These are phyloP conservation scores for Arthroderma sp. DNA, from an alignment of 2,329 filamentous ascomycete species.

Conservation along the genomic window DNA sequence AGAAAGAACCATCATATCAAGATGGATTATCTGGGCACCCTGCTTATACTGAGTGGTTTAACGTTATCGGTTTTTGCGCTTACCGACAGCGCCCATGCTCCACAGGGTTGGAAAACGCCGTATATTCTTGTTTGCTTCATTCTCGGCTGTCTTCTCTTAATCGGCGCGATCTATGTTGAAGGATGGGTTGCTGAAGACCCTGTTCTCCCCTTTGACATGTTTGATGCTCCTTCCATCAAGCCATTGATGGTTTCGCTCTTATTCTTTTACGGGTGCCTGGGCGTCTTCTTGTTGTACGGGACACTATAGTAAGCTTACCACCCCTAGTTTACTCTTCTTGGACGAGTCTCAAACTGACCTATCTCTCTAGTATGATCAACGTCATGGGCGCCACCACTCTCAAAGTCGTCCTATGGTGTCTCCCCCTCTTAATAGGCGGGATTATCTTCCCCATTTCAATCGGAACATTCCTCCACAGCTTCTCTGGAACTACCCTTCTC, in stretches of 20 bases:
- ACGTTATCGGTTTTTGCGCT: constrained; percentile 62
- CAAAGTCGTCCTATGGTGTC: constrained; percentile 54
- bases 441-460: constrained; percentile 50
- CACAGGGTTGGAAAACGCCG: constrained; percentile 56
- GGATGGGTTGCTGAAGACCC: constrained; percentile 56
- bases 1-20: constrained; percentile 27
- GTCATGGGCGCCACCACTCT: constrained; percentile 48
- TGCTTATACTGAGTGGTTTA: constrained; percentile 50
- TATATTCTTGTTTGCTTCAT: constrained; percentile 56
- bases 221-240: constrained; percentile 55
- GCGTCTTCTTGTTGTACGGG: constrained; percentile 56
- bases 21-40: constrained; percentile 59
- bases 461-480: constrained; percentile 53
- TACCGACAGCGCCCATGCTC: constrained; percentile 57
- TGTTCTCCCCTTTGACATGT: constrained; percentile 56
- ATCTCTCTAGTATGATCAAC: constrained; percentile 40
- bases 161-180: constrained; percentile 54
- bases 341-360: not conserved
- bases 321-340: not conserved
- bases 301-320: constrained; percentile 48
- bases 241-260: constrained; percentile 48
- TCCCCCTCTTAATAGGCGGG: constrained; percentile 55
- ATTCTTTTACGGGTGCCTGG: constrained; percentile 55
- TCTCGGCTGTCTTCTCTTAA: constrained; percentile 48
- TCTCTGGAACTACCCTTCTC: constrained; percentile 51